phyloP scores from a whole-genome alignment of 139 green algal genomes.

The Auxenochlorella protothecoides region DNA sequence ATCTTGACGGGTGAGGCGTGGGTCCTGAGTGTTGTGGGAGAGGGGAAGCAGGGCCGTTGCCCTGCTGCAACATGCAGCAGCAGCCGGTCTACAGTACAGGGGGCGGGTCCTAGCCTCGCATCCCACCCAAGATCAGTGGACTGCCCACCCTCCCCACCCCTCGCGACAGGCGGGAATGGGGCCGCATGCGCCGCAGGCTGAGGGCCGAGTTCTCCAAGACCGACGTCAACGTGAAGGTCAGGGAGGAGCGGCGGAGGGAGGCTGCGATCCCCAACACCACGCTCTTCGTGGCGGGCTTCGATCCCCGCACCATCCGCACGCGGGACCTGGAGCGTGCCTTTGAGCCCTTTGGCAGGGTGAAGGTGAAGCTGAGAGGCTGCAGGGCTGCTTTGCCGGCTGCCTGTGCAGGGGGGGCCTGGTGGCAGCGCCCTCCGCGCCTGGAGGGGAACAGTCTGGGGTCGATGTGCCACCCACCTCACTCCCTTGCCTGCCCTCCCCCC shows the following conservation, averaged over 20 bases:
- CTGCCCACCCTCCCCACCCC: too few species aligned
- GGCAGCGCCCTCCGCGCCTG: too few species aligned
- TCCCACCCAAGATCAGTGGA: too few species aligned
- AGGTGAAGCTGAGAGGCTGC: slow-evolving; percentile 8
- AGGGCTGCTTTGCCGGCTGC: too few species aligned
- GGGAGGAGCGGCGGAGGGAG: slow-evolving; percentile 25
- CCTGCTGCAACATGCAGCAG: too few species aligned
- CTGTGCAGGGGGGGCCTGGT: too few species aligned
- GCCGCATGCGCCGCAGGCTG: slow-evolving; percentile 37
- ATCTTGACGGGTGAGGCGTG: slow-evolving; percentile 37
- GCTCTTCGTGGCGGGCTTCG: slow-evolving; percentile 74
- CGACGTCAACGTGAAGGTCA: slow-evolving; percentile 26
- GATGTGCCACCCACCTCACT: too few species aligned
- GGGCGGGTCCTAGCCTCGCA: too few species aligned
- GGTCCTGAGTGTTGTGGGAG: not conserved
- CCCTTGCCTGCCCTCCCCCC: too few species aligned
- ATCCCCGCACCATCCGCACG: slow-evolving; percentile 40
- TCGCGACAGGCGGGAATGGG: slow-evolving; percentile 48
- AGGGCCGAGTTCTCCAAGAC: slow-evolving; percentile 66
- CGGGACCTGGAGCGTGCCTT: slow-evolving; percentile 62
- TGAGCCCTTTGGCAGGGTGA: slow-evolving; percentile 31
- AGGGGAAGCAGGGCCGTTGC: too few species aligned
- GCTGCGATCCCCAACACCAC: slow-evolving; percentile 47
- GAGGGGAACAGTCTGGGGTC: too few species aligned
- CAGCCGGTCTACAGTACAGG: too few species aligned